Conservation (phyloP, 2,329 filamentous ascomycete species). For the Daldinia sp. region DNA sequence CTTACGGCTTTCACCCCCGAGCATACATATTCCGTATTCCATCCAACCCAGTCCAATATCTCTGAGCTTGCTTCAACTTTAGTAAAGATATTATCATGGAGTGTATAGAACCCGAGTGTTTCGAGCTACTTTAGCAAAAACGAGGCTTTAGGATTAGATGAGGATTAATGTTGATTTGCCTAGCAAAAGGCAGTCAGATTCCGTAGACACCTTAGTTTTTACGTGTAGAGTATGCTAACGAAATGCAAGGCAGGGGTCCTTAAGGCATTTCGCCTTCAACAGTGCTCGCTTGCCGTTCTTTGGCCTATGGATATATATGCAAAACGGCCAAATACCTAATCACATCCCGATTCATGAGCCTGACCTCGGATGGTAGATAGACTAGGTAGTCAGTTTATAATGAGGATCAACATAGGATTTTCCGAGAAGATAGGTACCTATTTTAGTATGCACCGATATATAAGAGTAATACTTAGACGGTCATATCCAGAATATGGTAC, state of each 20-base stretch:
- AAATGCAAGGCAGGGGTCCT: conserved; percentile 39
- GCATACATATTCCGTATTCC: too few species aligned
- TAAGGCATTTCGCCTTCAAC: conserved; percentile 46
- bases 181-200: not conserved
- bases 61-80: too few species aligned
- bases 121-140: not conserved
- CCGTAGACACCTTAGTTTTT: not conserved
- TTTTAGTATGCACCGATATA: too few species aligned
- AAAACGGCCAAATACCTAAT: conserved; percentile 15
- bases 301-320: conserved; percentile 40
- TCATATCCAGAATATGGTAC: too few species aligned
- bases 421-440: too few species aligned
- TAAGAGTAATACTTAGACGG: too few species aligned
- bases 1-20: not conserved
- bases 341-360: not conserved
- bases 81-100: too few species aligned
- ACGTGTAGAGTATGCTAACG: conserved; percentile 12
- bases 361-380: not conserved
- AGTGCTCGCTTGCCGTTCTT: conserved; percentile 43
- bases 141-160: not conserved
- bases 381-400: too few species aligned
- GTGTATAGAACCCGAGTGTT: not conserved
- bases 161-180: not conserved
- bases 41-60: too few species aligned
- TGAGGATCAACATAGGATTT: too few species aligned